Evolutionary conservation across 345 rosid species (phyloP).

Genomic region (Conringia planisiliqua): DNA sequence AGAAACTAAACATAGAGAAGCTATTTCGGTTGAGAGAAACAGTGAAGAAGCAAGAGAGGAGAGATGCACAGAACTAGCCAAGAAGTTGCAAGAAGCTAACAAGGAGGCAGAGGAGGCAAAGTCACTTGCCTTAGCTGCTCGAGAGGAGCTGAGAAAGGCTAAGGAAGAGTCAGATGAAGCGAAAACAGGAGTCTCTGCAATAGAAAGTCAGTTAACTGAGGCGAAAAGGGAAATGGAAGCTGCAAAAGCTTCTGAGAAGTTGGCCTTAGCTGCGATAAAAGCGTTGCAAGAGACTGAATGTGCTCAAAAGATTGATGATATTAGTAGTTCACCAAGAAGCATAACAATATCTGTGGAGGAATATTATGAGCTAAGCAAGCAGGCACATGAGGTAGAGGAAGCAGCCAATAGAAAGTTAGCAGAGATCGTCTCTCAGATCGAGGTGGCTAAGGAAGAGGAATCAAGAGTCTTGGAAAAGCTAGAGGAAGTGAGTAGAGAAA

Average conservation of each 20-base stretch:
- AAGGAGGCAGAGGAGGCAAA: slow-evolving; percentile 75
- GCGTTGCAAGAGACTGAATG: slow-evolving; percentile 80
- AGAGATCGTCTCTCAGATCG: slow-evolving; percentile 69
- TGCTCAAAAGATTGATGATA: slow-evolving; percentile 34
- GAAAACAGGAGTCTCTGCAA: slow-evolving; percentile 54
- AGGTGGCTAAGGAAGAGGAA: slow-evolving; percentile 76
- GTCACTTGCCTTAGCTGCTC: slow-evolving; percentile 48
- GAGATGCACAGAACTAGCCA: slow-evolving; percentile 53
- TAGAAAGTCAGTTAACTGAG: slow-evolving; percentile 56
- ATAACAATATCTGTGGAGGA: slow-evolving; percentile 76
- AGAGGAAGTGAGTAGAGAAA: slow-evolving; percentile 67
- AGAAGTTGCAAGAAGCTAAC: slow-evolving; percentile 64
- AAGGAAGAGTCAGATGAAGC: slow-evolving; percentile 75
- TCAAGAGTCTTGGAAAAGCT: slow-evolving; percentile 50
- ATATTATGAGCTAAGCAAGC: slow-evolving; percentile 80
- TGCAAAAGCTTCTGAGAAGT: slow-evolving; percentile 77
- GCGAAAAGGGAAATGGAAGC: slow-evolving; percentile 85
- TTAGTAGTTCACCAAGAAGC: slow-evolving; percentile 30
- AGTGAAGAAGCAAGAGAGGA: slow-evolving; percentile 62
- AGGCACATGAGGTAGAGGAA: slow-evolving; percentile 81
- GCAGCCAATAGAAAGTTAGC: slow-evolving; percentile 69
- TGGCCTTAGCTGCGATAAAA: slow-evolving; percentile 83
- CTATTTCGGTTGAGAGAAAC: slow-evolving; percentile 45
- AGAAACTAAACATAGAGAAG: slow-evolving; percentile 57
- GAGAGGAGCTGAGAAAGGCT: slow-evolving; percentile 70